Evolutionary conservation across 768 basidiomycete genomes (phyloP).

Genomic region (Hemileccinum rubropunctum): DNA sequence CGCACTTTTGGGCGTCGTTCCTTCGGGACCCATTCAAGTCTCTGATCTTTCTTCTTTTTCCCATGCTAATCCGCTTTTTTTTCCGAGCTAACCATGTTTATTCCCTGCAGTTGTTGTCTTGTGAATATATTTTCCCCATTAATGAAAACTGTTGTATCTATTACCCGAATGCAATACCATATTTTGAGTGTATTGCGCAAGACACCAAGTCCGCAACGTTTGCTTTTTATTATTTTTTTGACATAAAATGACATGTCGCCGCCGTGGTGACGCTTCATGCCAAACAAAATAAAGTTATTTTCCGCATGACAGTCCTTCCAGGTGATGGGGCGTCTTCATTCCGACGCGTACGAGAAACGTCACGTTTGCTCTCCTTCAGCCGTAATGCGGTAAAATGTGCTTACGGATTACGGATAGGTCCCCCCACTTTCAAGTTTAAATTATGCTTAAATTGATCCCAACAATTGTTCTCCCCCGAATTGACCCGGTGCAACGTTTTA

Average conservation of each 20-base stretch:
- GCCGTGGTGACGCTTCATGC: not conserved
- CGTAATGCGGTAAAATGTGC: conserved; percentile 16
- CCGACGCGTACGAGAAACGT: conserved; percentile 2
- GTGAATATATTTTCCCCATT: not conserved
- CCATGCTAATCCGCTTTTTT: not conserved
- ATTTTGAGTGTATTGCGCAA: conserved; percentile 1
- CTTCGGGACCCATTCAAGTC: conserved; percentile 83
- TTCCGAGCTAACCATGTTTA: conserved; percentile 16
- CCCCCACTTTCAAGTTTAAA: conserved; percentile 10
- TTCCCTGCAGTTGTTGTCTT: not conserved
- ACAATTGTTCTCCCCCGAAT: not conserved
- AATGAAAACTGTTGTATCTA: conserved; percentile 17
- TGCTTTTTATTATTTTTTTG: not conserved
- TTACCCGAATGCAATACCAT: conserved; percentile 7
- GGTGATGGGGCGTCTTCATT: too few relatives aligned
- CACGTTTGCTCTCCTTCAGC: conserved; percentile 10
- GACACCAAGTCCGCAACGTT: not conserved
- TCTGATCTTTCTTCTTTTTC: conserved; percentile 42
- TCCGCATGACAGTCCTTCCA: not conserved
- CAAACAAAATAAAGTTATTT: conserved; percentile 3
- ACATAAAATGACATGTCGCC: not conserved
- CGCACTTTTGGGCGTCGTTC: conserved; percentile 57
- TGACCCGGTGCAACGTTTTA: too few relatives aligned
- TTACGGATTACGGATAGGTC: conserved; percentile 16
- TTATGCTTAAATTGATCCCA: conserved; percentile 13